Percentiles rank a stretch among this genome's conserved stretches.
Conservation (phyloP, 352 stramenopile species). For the Aphanomyces cochlioides region DNA sequence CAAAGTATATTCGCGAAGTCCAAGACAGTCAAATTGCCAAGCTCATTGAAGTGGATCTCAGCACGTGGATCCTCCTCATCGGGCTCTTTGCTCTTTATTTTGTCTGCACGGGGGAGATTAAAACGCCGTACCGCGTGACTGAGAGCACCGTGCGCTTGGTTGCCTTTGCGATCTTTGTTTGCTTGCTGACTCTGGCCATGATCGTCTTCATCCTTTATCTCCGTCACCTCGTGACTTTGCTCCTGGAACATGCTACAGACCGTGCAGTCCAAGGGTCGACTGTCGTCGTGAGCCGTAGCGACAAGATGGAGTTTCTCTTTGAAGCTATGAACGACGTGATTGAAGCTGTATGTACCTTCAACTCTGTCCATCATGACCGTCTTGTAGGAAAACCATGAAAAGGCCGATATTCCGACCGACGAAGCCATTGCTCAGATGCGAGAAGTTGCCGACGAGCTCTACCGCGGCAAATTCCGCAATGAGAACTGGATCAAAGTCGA, state of each 20-base stretch:
- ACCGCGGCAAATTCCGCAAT: constrained; percentile 7
- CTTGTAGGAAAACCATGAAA: neutral
- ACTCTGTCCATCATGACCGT: neutral
- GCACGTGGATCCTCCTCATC: constrained; percentile 41
- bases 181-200: constrained; percentile 18
- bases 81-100: constrained; percentile 23
- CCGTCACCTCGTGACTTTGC: neutral
- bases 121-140: constrained; percentile 1
- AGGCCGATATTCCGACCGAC: constrained; percentile 3
- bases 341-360: neutral
- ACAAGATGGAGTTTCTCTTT: constrained; percentile 18
- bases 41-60: constrained; percentile 74
- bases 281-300: neutral
- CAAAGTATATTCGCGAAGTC: constrained; percentile 69
- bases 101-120: constrained; percentile 18
- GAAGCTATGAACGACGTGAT: constrained; percentile 24
- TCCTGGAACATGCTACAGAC: constrained; percentile 18
- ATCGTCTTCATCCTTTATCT: constrained; percentile 17
- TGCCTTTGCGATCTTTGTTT: constrained; percentile 19
- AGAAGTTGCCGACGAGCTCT: constrained; percentile 15
- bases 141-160: neutral
- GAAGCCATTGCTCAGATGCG: constrained; percentile 15
- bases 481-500: constrained; percentile 13
- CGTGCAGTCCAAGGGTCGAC: constrained; percentile 1
- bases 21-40: constrained; percentile 78